Base-by-base conservation (phyloP, 148 eudicot genomes). In the Gaultheria prostrata region DNA sequence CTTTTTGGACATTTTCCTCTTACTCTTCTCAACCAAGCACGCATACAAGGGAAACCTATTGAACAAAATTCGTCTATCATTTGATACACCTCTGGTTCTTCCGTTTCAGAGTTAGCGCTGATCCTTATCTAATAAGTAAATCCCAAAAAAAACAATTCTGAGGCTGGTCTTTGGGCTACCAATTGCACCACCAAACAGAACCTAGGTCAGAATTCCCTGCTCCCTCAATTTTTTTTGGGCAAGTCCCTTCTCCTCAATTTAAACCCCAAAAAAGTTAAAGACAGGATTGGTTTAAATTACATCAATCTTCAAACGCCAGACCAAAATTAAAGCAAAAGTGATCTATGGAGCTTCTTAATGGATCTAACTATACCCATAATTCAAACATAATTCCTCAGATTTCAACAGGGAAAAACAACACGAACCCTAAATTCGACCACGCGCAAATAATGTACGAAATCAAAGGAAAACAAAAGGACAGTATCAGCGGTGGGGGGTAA, bases 381-480 rank as follows among this genome's bases (percentile, higher is more conserved):
- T 69, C 48, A 21, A 3, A 50, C 49, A 21, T 32, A 82, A 82
- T 32, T 51, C 46, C 50, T 45, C 65, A 13, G 20, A 48, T 30
- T 32, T 5, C 6, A 20, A 51, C 43, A 39, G 43, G 43, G 43
- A 39, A 39, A 39, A 39, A 39, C 43, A 39, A 39, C 48, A 28
- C 1, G 71, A 81, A 69, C 83, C 83, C 83, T 69, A 69, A 26
- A 30, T 67, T 81, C 30, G 26, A 81, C 61, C 76, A 0, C 43
- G 13, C 65, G 10, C 18, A n/a, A 30, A 35, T 2, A 69, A 13
- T 26, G 6, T 5, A 63, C 21, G 9, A 6, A 48, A 67, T 12
- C 28, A 13, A 80, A 49, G 10, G n/a, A 8, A 50, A 7, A 39
- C 5, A 81, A 50, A 69, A 39, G 9, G 15, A 8, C 49, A 30